Base-by-base conservation (phyloP, 2,329 filamentous ascomycete genomes). In the Aureobasidium sp. region DNA sequence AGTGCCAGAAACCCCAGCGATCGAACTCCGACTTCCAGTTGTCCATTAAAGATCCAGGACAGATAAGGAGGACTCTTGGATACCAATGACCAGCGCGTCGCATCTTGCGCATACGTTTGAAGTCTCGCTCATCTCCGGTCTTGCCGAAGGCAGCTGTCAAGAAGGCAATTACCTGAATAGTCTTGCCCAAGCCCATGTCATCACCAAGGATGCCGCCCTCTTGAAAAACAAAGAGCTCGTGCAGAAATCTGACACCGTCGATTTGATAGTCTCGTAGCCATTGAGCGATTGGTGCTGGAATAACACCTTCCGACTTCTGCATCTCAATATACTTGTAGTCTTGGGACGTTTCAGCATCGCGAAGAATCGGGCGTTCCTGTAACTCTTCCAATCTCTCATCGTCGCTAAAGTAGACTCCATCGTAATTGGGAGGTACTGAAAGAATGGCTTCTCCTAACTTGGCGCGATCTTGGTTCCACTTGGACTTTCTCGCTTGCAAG, bases 161-260 rank as follows among this genome's bases (percentile, higher is more conserved):
- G 65, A 99, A 97, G 0, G 92, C 89, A 61, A 91, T 94, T 27
- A 99, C 90, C 72, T 99, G 94, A 2, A 99, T 90, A 0, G 94
- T 99, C 74, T 99, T 99, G 0, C 94, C 94, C 33, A 99, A 74
- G 21, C 94, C 94, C 94, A 99, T 99, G 69, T 99, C 94, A 69
- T 99, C 94, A 3, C 93, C 92, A 0, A 99, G 79, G 23, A 99
- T 89, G 1, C 89, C 90, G 0, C 94, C 94, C 66, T 87, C 87
- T 69, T 99, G 94, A 65, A 90, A 93, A 4, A 96, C 87, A 69
- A 97, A 97, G 23, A 89, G 81, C 62, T 89, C 83, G 70, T 97
- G 92, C 8, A 99, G 78, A 68, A 96, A 97, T 33, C 83, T 81
- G 15, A 88, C 89, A 5, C 94, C 94, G 29, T 88, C 82, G 1